Percentiles rank a stretch among this genome's conserved stretches.
Conservation (phyloP, 257 asterid genomes). For the Nicotiana undulata region DNA sequence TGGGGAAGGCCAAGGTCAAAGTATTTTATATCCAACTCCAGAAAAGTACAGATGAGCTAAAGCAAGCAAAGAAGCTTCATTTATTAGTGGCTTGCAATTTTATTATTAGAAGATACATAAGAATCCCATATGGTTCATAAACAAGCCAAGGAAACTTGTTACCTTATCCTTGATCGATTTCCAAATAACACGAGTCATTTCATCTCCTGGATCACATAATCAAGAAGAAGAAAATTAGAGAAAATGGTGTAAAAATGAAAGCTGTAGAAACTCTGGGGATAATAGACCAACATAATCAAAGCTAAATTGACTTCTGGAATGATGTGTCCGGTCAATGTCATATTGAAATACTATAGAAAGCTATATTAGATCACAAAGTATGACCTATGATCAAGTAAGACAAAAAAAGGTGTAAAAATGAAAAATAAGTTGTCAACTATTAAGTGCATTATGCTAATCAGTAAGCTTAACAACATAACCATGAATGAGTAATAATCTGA, state of each 20-base stretch:
- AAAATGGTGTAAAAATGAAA: too few species aligned
- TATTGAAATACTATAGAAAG: neutral
- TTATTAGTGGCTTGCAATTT: slow-evolving; percentile 4
- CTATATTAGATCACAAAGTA: neutral
- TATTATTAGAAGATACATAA: neutral
- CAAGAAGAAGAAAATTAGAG: slow-evolving; percentile 11
- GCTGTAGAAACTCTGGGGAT: neutral
- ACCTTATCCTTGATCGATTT: slow-evolving; percentile 91
- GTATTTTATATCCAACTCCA: slow-evolving; percentile 96
- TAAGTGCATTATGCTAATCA: too few species aligned
- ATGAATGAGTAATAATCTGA: too few species aligned
- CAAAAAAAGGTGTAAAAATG: too few species aligned
- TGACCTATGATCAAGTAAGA: neutral
- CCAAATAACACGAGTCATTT: slow-evolving; percentile 99
- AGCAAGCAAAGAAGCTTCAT: slow-evolving; percentile 11
- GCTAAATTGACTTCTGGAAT: neutral
- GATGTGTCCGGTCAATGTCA: neutral
- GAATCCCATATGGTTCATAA: neutral
- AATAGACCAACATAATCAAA: neutral
- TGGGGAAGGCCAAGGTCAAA: slow-evolving; percentile 92
- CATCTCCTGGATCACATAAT: slow-evolving; percentile 65
- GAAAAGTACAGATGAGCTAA: slow-evolving; percentile 89
- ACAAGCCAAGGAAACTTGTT: slow-evolving; percentile 4
- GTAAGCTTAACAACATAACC: too few species aligned
- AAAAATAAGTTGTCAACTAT: too few species aligned